Conservation (phyloP, 805 yeast genomes). For the Hanseniaspora nectarophila region DNA sequence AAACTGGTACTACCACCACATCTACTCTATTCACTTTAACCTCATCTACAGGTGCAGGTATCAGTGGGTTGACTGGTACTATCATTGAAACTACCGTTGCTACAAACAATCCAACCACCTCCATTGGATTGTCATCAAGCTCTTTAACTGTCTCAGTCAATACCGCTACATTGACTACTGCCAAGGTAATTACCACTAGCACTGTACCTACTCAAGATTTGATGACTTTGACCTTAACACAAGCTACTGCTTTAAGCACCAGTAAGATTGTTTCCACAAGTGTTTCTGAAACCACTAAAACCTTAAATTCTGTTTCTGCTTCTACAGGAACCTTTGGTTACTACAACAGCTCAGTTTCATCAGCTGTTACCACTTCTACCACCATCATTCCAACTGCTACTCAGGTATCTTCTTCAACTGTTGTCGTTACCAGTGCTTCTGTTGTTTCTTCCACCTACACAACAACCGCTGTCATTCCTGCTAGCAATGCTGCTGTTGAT, state of each 20-base stretch:
- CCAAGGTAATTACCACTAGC: conserved; percentile 16
- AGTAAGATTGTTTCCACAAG: conserved; percentile 2
- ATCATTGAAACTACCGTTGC: conserved; percentile 25
- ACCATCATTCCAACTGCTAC: neutral
- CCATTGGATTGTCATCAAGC: conserved; percentile 24
- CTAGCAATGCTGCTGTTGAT: conserved; percentile 27
- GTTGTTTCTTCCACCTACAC: conserved; percentile 15
- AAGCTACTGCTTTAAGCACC: conserved; percentile 13
- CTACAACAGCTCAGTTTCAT: too few relatives aligned
- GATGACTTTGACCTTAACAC: conserved; percentile 12
- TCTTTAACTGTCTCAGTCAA: conserved; percentile 23
- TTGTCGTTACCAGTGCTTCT: conserved; percentile 9
- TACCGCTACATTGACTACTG: conserved; percentile 26
- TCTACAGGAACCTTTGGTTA: too few relatives aligned
- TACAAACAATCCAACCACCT: conserved; percentile 27
- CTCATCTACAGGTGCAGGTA: conserved; percentile 12
- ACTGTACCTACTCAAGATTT: conserved; percentile 14
- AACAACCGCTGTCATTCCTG: conserved; percentile 18
- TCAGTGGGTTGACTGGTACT: conserved; percentile 22
- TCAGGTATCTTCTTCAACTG: conserved; percentile 3
- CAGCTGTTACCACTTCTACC: too few relatives aligned
- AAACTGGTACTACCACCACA: conserved; percentile 19
- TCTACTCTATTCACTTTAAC: conserved; percentile 17
- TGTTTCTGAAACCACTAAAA: conserved; percentile 17
- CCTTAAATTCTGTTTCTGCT: too few relatives aligned